A percentile compares a stretch with the other conserved stretches of the same genome.
Conservation (phyloP, 2,329 filamentous ascomycete species). For the Alternaria ethzedia region DNA sequence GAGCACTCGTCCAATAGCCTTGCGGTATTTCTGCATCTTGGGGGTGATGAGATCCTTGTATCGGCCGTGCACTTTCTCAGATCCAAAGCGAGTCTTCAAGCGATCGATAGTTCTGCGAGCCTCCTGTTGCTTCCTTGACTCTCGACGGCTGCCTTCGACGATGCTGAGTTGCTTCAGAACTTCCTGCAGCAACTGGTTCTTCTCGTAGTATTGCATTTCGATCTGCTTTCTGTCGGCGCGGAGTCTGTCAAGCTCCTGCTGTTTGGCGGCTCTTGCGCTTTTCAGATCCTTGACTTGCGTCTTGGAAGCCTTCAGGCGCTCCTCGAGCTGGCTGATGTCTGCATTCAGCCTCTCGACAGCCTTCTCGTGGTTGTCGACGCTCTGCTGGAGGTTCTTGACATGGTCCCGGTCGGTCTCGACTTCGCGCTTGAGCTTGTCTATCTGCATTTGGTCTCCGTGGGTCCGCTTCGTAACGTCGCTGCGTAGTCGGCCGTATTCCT, state of each 20-base stretch:
- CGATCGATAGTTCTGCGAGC: constrained; percentile 84
- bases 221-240: constrained; percentile 53
- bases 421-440: constrained; percentile 87
- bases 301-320: constrained; percentile 70
- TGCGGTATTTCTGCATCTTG: constrained; percentile 95
- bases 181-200: constrained; percentile 89
- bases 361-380: constrained; percentile 79
- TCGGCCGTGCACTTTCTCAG: constrained; percentile 79
- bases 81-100: constrained; percentile 85
- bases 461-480: constrained; percentile 85
- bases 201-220: constrained; percentile 81
- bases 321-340: constrained; percentile 72
- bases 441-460: constrained; percentile 78
- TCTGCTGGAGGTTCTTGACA: constrained; percentile 85
- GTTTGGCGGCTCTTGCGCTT: constrained; percentile 82
- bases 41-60: constrained; percentile 92
- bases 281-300: constrained; percentile 70
- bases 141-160: constrained; percentile 82
- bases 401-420: constrained; percentile 91
- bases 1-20: constrained; percentile 89
- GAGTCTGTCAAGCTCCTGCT: constrained; percentile 81
- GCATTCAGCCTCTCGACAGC: constrained; percentile 75
- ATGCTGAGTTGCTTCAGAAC: constrained; percentile 81
- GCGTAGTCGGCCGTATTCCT: constrained; percentile 85
- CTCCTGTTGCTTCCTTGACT: constrained; percentile 79